A percentile compares a stretch with the other conserved stretches of the same genome.
These are phyloP conservation scores for Pascua sp. DNA, from an alignment of 1,284 basidiomycete genomes.

Conservation along the genomic window DNA sequence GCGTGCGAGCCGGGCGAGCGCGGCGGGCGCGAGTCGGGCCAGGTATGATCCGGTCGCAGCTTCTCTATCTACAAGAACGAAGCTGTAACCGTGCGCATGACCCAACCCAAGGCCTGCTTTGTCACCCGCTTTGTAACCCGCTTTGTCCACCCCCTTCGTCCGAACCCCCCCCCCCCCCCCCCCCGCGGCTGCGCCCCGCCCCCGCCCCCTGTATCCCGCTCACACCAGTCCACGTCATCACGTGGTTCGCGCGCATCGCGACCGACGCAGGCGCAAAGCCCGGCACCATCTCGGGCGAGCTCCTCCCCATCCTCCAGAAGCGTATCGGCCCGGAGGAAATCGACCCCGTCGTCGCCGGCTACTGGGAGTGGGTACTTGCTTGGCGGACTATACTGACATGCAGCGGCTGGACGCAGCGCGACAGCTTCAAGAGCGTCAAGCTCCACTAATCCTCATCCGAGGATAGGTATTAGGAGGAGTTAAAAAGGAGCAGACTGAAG, in stretches of 20 bases:
- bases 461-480: no score
- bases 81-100: no score
- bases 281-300: conserved; percentile 22
- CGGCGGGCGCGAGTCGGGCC: no score
- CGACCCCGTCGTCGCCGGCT: conserved; percentile 37
- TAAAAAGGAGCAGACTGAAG: no score
- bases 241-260: conserved; percentile 44
- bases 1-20: background rate
- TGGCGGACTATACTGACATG: no score
- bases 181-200: no score
- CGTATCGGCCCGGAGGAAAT: conserved; percentile 37
- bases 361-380: conserved; percentile 44
- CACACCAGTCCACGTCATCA: conserved; percentile 42
- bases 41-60: background rate
- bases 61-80: no score
- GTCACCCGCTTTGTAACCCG: no score
- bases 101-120: no score
- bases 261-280: conserved; percentile 39
- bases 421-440: conserved; percentile 36
- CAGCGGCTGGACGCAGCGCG: conserved; percentile 29
- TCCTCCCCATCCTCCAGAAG: conserved; percentile 31
- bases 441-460: conserved; percentile 24
- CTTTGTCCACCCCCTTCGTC: no score
- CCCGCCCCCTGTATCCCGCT: background rate
- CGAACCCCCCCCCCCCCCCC: no score